Percentiles rank a stretch among this genome's conserved stretches.
Conservation (phyloP, 2,329 filamentous ascomycete genomes). For the Chrysosporium keratinophilum region DNA sequence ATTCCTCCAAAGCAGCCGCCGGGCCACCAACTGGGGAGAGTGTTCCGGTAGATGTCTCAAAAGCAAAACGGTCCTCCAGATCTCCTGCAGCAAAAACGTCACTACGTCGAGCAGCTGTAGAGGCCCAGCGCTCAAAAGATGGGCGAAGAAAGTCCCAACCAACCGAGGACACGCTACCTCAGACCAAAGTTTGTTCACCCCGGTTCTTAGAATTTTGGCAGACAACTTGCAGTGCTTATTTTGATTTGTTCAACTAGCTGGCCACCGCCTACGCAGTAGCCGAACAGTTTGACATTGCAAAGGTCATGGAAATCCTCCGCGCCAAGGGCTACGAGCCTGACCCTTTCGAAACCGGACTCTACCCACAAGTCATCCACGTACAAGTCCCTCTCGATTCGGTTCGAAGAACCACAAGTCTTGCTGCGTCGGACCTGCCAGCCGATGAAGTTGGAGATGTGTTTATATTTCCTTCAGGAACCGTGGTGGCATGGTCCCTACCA, state of each 20-base stretch:
- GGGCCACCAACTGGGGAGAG: not conserved
- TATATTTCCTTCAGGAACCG: conserved; percentile 85
- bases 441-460: conserved; percentile 70
- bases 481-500: conserved; percentile 84
- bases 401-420: conserved; percentile 35
- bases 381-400: conserved; percentile 40
- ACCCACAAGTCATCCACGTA: conserved; percentile 56
- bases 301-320: conserved; percentile 48
- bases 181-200: conserved; percentile 27
- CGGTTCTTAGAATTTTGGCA: not conserved
- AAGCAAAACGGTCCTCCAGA: conserved; percentile 39
- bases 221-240: conserved; percentile 4
- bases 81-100: conserved; percentile 57
- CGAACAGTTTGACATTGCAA: conserved; percentile 54
- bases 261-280: conserved; percentile 58
- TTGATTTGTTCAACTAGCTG: conserved; percentile 27
- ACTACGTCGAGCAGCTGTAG: conserved; percentile 72
- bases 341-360: conserved; percentile 51
- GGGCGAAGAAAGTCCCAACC: conserved; percentile 39
- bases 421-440: conserved; percentile 28
- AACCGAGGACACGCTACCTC: conserved; percentile 27
- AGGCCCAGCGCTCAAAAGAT: conserved; percentile 58
- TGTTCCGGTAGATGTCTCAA: conserved; percentile 13
- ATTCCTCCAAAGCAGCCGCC: not conserved
- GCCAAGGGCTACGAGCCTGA: conserved; percentile 53